A percentile compares a stretch with the other conserved stretches of the same genome.
Evolutionary conservation across 495 filamentous ascomycete genomes (phyloP).

Genomic region (Penicillium angulare): DNA sequence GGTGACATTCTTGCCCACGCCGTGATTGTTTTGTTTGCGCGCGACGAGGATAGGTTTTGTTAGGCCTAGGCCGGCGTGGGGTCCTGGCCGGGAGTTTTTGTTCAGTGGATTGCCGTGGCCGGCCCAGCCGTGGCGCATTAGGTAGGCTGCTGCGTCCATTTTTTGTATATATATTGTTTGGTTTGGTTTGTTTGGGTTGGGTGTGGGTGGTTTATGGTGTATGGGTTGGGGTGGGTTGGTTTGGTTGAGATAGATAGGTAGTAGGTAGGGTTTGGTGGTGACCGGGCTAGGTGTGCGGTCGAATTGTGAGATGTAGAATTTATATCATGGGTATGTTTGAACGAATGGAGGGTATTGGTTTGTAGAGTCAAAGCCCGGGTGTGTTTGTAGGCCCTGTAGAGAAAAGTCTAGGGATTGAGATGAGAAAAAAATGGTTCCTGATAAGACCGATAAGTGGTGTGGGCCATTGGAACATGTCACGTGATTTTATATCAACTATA

Average conservation of each 20-base stretch:
- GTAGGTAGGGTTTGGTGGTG: too few relatives aligned
- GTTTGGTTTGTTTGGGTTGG: neutral
- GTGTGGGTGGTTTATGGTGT: neutral
- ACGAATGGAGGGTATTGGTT: too few relatives aligned
- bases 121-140: constrained; percentile 75
- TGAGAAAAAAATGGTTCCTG: constrained; percentile 2
- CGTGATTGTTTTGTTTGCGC: constrained; percentile 65
- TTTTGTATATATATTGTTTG: neutral
- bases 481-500: too few relatives aligned
- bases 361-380: too few relatives aligned
- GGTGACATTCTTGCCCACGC: constrained; percentile 68
- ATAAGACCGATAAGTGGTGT: neutral
- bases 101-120: constrained; percentile 74
- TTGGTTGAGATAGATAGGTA: too few relatives aligned
- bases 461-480: neutral
- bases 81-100: constrained; percentile 58
- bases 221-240: neutral
- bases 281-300: too few relatives aligned
- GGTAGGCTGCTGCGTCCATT: constrained; percentile 71
- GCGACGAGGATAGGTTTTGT: constrained; percentile 65
- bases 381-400: neutral
- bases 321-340: too few relatives aligned
- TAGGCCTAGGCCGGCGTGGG: constrained; percentile 62
- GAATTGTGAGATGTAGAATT: too few relatives aligned
- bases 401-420: neutral